Conservation (phyloP, 1,284 basidiomycete genomes). For the Heliocybe sulcata region DNA sequence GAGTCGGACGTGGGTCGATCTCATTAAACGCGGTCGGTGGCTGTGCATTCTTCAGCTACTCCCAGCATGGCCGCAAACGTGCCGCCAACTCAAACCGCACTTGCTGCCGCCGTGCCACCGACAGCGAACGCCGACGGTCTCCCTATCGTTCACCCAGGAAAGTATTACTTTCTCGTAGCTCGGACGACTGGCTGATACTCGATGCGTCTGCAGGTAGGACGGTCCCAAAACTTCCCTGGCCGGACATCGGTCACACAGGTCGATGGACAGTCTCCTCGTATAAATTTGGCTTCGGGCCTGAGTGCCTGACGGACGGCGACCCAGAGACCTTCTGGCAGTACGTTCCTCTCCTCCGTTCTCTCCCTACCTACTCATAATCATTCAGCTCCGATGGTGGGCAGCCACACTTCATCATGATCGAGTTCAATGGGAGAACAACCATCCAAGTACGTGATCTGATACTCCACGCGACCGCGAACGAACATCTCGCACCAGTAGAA, state of each 20-base stretch:
- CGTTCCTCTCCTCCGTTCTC: slow-evolving; percentile 20
- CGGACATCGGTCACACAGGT: slow-evolving; percentile 78
- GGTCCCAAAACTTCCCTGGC: slow-evolving; percentile 54
- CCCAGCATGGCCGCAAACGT: neutral
- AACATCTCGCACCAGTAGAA: slow-evolving; percentile 45
- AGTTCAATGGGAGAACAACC: slow-evolving; percentile 87
- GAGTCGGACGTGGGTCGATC: neutral
- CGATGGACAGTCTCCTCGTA: slow-evolving; percentile 97
- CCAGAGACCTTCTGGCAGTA: slow-evolving; percentile 98
- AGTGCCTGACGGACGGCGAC: slow-evolving; percentile 85
- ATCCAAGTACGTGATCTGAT: slow-evolving; percentile 59
- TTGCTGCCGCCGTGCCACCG: neutral
- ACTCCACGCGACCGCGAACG: neutral
- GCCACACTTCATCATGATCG: slow-evolving; percentile 92
- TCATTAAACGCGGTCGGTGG: neutral
- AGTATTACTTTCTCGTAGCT: neutral
- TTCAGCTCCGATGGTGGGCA: slow-evolving; percentile 93
- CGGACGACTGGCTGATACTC: neutral
- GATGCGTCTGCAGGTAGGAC: slow-evolving; percentile 20
- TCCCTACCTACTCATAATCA: slow-evolving; percentile 1
- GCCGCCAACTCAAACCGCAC: neutral
- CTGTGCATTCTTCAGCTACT: neutral
- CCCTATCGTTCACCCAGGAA: slow-evolving; percentile 12
- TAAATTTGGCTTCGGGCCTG: slow-evolving; percentile 95
- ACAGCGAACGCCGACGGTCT: slow-evolving; percentile 7